Evolutionary conservation across 2,329 filamentous ascomycete species (phyloP), one percentile per base, ranked within the genome.

Genomic region (Fusarium sp.): DNA sequence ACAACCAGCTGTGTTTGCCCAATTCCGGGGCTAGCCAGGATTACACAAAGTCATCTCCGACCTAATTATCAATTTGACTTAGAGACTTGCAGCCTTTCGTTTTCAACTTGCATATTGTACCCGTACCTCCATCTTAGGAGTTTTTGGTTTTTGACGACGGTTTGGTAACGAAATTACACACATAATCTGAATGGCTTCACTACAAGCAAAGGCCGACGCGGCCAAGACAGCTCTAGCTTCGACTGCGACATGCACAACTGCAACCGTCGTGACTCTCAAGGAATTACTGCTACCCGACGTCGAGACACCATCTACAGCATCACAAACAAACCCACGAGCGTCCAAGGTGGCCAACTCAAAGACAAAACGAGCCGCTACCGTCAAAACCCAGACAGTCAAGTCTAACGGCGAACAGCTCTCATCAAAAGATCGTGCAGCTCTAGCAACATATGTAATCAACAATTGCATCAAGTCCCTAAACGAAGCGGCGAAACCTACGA

Each of bases 371-470:
- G 67, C 67, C 27, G 52, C 37, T n/a, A 40, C 52, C 18, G 37
- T 37, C 23, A 64, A 67, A 53, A 20, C 69, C 7, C 49, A 62
- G 18, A 32, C 54, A 32, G 37, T 63, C 50, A 77, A 76, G 44
- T 27, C 67, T 14, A 57, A 50, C 32, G 60, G 66, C 69, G 79
- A 71, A 72, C 77, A 65, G 70, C 76, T 74, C 71, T 79, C 67
- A 26, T 58, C 73, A 71, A 84, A 80, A 73, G 91, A 93, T 63
- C 89, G 87, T 78, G 90, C 89, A 54, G 84, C 88, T 46, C 81
- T 95, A 38, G 92, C 92, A 15, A 93, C 92, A 1, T 88, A 94
- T 67, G 85, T 93, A 38, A 89, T 94, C 75, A 95, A 95, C 78
- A 83, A 85, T 10, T 86, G 90, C 2, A 84, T 95, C 41, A 94